These are phyloP conservation scores for Leonotis leonurus DNA, from an alignment of 257 asterid genomes.

Conservation along the genomic window DNA sequence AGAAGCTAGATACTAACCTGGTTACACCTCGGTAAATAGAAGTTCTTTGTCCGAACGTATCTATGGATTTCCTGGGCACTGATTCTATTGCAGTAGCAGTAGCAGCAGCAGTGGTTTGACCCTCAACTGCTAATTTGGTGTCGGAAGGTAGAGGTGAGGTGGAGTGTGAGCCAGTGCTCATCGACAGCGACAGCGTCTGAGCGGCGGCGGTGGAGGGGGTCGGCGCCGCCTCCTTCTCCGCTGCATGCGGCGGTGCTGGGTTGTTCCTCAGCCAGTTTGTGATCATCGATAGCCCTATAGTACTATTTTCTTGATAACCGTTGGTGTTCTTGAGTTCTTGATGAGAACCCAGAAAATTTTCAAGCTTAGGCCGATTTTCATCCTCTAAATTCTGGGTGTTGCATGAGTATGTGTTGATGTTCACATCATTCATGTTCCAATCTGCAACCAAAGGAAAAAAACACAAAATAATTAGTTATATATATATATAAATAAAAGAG, in stretches of 20 bases:
- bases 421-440: conserved; percentile 38
- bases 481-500: no score
- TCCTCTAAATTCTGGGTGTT: conserved; percentile 25
- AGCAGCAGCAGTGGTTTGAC: conserved; percentile 18
- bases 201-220: conserved; percentile 15
- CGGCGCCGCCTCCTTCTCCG: background rate
- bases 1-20: background rate
- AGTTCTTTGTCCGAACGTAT: conserved; percentile 84
- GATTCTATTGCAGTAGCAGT: conserved; percentile 40
- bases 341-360: conserved; percentile 50
- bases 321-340: background rate
- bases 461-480: background rate
- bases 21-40: conserved; percentile 94
- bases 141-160: background rate
- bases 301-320: conserved; percentile 23
- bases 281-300: conserved; percentile 73
- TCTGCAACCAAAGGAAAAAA: conserved; percentile 21
- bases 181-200: conserved; percentile 56
- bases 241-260: conserved; percentile 17
- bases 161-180: conserved; percentile 58
- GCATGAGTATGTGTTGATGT: conserved; percentile 33
- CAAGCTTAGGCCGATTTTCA: conserved; percentile 49
- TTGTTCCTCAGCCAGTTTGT: conserved; percentile 69
- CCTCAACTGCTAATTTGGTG: conserved; percentile 3
- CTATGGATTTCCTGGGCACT: conserved; percentile 58